Conservation (phyloP, 306 rosid genomes). For the Pyrus communis region DNA sequence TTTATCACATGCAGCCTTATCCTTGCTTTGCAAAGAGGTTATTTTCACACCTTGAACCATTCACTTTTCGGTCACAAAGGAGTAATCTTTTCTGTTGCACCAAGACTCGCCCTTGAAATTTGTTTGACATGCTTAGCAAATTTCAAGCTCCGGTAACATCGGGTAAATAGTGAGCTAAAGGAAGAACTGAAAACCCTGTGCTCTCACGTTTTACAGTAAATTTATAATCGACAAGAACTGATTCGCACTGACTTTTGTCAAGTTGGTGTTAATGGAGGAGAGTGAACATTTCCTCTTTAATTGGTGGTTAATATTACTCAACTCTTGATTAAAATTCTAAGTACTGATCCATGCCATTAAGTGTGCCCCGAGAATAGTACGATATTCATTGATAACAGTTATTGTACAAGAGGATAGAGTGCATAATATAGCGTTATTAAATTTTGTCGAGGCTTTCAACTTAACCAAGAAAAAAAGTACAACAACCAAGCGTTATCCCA, state of each 20-base stretch:
- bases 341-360: no score
- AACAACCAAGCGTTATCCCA: no score
- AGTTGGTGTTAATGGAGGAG: background rate
- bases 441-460: background rate
- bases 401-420: background rate
- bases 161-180: background rate
- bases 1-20: no score
- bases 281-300: background rate
- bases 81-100: no score
- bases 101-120: no score
- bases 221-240: background rate
- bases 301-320: background rate
- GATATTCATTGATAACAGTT: no score
- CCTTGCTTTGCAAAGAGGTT: no score
- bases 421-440: background rate
- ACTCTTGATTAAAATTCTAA: background rate
- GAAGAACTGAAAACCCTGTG: background rate
- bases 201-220: background rate
- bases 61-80: no score
- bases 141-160: background rate
- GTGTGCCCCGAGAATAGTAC: no score
- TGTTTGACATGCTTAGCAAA: background rate
- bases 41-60: no score
- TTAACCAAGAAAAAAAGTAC: background rate
- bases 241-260: background rate